phyloP scores from a whole-genome alignment of 495 filamentous ascomycete species.

The Aspergillus asperescens region DNA sequence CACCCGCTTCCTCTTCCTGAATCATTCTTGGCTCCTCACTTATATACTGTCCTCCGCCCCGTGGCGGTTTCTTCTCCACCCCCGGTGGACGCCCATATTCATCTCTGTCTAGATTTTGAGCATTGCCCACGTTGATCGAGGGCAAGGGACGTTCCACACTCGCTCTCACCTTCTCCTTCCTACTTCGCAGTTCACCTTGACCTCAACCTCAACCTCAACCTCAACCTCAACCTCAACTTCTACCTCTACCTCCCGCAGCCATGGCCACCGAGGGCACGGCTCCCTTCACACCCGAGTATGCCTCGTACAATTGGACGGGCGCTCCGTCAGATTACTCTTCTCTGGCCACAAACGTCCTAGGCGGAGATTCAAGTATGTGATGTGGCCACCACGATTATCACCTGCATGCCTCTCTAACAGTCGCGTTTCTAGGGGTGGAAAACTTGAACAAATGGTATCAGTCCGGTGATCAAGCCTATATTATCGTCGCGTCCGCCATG shows the following conservation, averaged over 20 bases:
- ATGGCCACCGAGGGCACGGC: conserved; percentile 18
- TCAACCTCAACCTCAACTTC: neutral
- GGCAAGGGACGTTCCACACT: conserved; percentile 3
- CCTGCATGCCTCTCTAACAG: neutral
- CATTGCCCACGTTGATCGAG: conserved; percentile 13
- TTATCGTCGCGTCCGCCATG: conserved; percentile 89
- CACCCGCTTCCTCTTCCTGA: conserved; percentile 21
- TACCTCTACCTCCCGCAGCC: neutral
- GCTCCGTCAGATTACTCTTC: conserved; percentile 65
- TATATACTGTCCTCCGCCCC: conserved; percentile 26
- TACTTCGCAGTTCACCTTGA: too few relatives aligned
- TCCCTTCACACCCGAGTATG: conserved; percentile 40
- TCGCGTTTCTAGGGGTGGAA: conserved; percentile 48
- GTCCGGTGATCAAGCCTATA: conserved; percentile 76
- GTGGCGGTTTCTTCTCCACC: conserved; percentile 31
- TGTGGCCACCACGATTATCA: neutral
- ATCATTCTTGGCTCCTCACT: conserved; percentile 21
- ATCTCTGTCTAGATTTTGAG: conserved; percentile 10
- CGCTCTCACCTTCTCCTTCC: too few relatives aligned
- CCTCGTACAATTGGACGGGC: conserved; percentile 78
- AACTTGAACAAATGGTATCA: conserved; percentile 87
- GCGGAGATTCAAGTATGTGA: conserved; percentile 72
- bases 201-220: neutral
- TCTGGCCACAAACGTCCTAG: conserved; percentile 61
- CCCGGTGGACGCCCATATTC: conserved; percentile 11